Evolutionary conservation across 2,329 filamentous ascomycete genomes (phyloP).

Genomic region (Macroventuria anomochaeta): DNA sequence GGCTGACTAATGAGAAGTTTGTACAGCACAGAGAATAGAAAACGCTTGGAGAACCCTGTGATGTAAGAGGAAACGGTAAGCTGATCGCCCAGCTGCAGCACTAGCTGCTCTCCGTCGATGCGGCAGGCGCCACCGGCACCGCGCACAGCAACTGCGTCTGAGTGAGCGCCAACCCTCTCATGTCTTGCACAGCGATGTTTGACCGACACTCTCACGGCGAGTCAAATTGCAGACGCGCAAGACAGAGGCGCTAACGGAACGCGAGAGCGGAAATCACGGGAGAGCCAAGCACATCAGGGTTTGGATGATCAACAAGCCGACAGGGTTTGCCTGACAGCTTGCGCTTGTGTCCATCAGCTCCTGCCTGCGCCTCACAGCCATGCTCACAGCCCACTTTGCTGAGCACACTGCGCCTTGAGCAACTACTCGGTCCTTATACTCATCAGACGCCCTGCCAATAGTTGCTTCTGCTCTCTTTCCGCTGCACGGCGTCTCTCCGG

Average conservation of each 20-base stretch:
- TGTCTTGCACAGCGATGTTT: background rate
- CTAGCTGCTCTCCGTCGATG: conserved; percentile 8
- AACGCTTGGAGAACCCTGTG: conserved; percentile 3
- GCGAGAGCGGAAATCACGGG: conserved; percentile 13
- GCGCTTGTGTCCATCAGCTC: conserved; percentile 19
- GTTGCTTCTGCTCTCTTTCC: conserved; percentile 23
- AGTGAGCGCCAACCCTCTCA: background rate
- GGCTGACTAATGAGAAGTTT: conserved; percentile 27
- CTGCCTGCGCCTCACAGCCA: conserved; percentile 23
- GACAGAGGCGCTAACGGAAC: conserved; percentile 9
- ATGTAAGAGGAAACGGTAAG: conserved; percentile 6
- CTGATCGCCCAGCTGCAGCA: conserved; percentile 14
- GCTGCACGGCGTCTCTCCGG: conserved; percentile 34
- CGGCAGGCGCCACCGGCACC: conserved; percentile 10
- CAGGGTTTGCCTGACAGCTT: conserved; percentile 13
- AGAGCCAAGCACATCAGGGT: conserved; percentile 16
- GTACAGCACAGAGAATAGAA: conserved; percentile 26
- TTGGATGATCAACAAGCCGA: conserved; percentile 17
- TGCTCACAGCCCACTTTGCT: conserved; percentile 18
- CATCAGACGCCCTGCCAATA: conserved; percentile 8
- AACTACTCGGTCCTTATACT: conserved; percentile 19
- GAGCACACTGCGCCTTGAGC: conserved; percentile 22
- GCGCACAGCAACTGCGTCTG: conserved; percentile 1
- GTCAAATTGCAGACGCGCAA: conserved; percentile 18
- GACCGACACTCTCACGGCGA: conserved; percentile 1